Evolutionary conservation across 441 rosid genomes (phyloP), one percentile per base, ranked within the genome.

Genomic region (Adansonia gregorii): DNA sequence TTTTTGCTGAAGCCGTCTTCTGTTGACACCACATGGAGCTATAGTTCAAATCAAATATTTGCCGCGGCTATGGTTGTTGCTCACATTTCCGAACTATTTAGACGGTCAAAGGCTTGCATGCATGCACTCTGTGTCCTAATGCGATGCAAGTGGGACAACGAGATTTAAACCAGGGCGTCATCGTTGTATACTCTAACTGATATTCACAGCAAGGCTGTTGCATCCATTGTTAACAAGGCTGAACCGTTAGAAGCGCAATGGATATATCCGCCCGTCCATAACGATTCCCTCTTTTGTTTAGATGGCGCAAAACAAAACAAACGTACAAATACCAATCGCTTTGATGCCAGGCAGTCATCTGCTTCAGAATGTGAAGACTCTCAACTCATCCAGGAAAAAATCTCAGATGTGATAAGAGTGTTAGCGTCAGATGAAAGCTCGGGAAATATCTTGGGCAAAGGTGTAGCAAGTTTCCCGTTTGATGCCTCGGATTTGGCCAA

Each of bases 31-130:
- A 89, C 97, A 72, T 96, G 99, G 98, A 84, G 98, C 80, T 94
- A 91, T 82, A 96, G 98, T 82, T 96, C 99, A 59, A 91, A 90
- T 78, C 98, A 96, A 86, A 96, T 96, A 73, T 97, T 96, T 66
- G 99, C 99, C 24, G 99, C 99, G 20, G 98, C 99, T 80, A 96
- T 96, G 99, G 99, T 96, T 82, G 99, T 98, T 9, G 99, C 99
- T 75, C 99, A 96, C 81, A 86, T 96, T 79, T 96, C 99, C 48
- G 99, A 96, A 83, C 83, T 96, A 66, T 93, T 96, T 83, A 88
- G 98, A 84, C 90, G 90, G 77, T 96, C 99, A 54, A 96, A 92
- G 88, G 93, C 99, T 70, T 92, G 98, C 84, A 93, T 85, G 88
- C 93, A 88, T 77, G 94, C 99, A 4, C 88, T 96, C 69, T 92